Percentiles rank a stretch among this genome's conserved stretches.
Evolutionary conservation across 2,329 filamentous ascomycete species (phyloP).

Genomic region (Tolypocladium nubicola): DNA sequence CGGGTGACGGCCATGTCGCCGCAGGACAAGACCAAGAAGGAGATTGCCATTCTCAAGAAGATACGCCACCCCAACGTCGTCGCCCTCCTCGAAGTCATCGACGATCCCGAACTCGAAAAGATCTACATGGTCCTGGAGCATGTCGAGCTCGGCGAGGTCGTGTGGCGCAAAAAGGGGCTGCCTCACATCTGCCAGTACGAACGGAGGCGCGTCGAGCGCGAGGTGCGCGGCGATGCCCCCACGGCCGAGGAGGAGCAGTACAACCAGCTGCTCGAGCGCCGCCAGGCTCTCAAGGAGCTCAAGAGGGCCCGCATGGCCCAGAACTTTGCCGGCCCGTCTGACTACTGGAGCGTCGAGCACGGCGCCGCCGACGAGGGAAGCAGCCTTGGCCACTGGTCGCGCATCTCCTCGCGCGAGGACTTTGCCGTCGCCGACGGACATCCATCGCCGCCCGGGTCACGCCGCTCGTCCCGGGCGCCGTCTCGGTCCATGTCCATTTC

Average conservation of each 20-base stretch:
- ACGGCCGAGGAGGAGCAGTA: slow-evolving; percentile 51
- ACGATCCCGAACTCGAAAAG: slow-evolving; percentile 91
- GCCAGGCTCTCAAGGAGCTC: slow-evolving; percentile 44
- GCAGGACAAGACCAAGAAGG: slow-evolving; percentile 78
- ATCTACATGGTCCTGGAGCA: slow-evolving; percentile 97
- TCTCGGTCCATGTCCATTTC: slow-evolving; percentile 37
- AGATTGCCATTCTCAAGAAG: slow-evolving; percentile 97
- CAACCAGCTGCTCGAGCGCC: slow-evolving; percentile 46
- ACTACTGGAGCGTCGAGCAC: slow-evolving; percentile 79
- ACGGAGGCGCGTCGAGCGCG: slow-evolving; percentile 66
- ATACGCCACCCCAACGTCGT: slow-evolving; percentile 97
- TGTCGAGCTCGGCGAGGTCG: slow-evolving; percentile 86
- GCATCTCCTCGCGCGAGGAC: slow-evolving; percentile 30
- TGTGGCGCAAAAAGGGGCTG: slow-evolving; percentile 84
- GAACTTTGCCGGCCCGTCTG: slow-evolving; percentile 41
- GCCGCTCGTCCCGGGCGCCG: slow-evolving; percentile 33
- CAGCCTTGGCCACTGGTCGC: slow-evolving; percentile 26
- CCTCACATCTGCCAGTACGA: slow-evolving; percentile 77
- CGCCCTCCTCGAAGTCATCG: slow-evolving; percentile 89
- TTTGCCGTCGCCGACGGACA: slow-evolving; percentile 24
- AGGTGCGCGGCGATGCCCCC: slow-evolving; percentile 50
- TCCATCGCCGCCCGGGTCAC: slow-evolving; percentile 26
- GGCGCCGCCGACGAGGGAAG: slow-evolving; percentile 48
- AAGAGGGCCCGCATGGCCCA: slow-evolving; percentile 45
- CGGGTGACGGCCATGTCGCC: slow-evolving; percentile 57